Conservation (phyloP, 2,329 filamentous ascomycete species). For the Cadophora malorum region DNA sequence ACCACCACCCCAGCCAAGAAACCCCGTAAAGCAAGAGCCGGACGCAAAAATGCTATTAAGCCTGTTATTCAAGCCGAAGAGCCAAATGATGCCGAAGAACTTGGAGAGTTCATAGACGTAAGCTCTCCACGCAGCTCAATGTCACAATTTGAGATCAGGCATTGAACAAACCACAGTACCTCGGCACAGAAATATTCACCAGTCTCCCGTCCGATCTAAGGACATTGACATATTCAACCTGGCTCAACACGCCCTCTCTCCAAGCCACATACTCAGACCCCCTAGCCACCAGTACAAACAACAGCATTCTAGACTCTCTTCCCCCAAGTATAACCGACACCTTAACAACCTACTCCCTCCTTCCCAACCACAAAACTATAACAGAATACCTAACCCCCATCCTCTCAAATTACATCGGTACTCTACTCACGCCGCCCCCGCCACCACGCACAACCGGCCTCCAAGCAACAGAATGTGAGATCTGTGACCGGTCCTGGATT, state of each 20-base stretch:
- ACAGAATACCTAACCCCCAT: constrained; percentile 66
- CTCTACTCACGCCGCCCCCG: constrained; percentile 66
- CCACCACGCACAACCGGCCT: constrained; percentile 63
- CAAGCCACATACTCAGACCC: constrained; percentile 63
- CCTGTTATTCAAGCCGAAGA: constrained; percentile 26
- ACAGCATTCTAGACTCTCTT: constrained; percentile 58
- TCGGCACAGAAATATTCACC: constrained; percentile 72
- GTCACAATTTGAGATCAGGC: background rate
- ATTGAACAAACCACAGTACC: constrained; percentile 59
- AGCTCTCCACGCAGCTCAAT: background rate
- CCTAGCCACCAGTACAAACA: constrained; percentile 49
- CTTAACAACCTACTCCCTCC: constrained; percentile 69
- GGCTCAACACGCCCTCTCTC: constrained; percentile 56
- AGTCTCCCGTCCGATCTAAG: constrained; percentile 67
- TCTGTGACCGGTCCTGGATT: constrained; percentile 78
- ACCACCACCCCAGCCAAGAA: constrained; percentile 49
- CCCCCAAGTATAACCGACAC: constrained; percentile 68
- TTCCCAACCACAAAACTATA: constrained; percentile 51
- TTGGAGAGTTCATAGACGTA: constrained; percentile 73
- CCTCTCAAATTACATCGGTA: constrained; percentile 65
- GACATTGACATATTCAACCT: constrained; percentile 64
- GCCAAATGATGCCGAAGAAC: constrained; percentile 58
- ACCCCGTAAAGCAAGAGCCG: constrained; percentile 50
- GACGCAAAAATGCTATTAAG: constrained; percentile 38
- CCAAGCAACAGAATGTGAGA: constrained; percentile 68